Evolutionary conservation across 2,329 filamentous ascomycete genomes (phyloP).

Genomic region (Colletotrichum costaricense): DNA sequence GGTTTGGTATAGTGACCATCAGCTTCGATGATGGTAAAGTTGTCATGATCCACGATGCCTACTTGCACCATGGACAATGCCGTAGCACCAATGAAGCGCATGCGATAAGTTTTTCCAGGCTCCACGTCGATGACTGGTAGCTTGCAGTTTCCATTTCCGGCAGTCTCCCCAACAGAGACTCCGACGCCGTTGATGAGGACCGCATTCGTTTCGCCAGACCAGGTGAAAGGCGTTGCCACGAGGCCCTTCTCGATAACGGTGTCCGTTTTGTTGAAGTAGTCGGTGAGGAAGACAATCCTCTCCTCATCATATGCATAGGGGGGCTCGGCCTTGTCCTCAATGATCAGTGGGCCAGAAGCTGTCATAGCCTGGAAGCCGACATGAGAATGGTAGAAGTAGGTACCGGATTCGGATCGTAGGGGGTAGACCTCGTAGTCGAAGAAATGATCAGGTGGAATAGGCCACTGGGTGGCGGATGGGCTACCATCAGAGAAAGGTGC

Average conservation of each 20-base stretch:
- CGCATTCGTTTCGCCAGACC: conserved; percentile 68
- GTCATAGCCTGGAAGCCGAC: conserved; percentile 71
- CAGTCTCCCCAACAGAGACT: conserved; percentile 38
- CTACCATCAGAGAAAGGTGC: conserved; percentile 74
- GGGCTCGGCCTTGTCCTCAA: conserved; percentile 58
- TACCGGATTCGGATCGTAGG: conserved; percentile 64
- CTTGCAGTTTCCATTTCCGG: conserved; percentile 46
- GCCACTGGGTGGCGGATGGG: conserved; percentile 72
- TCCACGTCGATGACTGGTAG: conserved; percentile 67
- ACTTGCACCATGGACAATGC: conserved; percentile 65
- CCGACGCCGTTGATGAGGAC: conserved; percentile 68
- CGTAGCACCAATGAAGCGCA: conserved; percentile 69
- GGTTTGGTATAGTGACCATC: conserved; percentile 67
- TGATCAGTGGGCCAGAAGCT: conserved; percentile 67
- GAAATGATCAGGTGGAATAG: conserved; percentile 69
- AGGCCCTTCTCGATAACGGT: conserved; percentile 62
- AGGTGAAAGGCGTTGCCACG: conserved; percentile 59
- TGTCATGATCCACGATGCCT: conserved; percentile 66
- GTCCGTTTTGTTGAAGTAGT: conserved; percentile 69
- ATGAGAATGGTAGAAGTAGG: conserved; percentile 78
- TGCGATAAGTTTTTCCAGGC: conserved; percentile 69
- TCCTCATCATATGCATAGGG: conserved; percentile 75
- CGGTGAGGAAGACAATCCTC: conserved; percentile 63
- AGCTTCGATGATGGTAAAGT: conserved; percentile 69
- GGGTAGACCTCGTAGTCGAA: conserved; percentile 76